A percentile compares a stretch with the other conserved stretches of the same genome.
Conservation (phyloP, 371 early-diverging fungal species). For the Mucor piriformis region DNA sequence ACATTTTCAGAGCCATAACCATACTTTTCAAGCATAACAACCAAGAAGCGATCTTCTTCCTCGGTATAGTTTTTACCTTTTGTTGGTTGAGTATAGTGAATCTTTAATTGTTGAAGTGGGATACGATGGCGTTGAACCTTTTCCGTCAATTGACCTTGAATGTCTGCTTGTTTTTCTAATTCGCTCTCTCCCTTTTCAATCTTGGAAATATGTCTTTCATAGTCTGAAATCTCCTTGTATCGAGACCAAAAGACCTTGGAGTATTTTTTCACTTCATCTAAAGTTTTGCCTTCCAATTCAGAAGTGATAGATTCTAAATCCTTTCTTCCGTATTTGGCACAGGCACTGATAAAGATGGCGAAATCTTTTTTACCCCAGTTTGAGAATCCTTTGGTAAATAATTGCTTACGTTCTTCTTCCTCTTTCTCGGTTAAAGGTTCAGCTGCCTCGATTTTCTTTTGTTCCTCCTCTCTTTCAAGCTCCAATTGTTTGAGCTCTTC, state of each 20-base stretch:
- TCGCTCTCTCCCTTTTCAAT: slow-evolving; percentile 90
- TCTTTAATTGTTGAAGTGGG: slow-evolving; percentile 86
- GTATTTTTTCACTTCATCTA: slow-evolving; percentile 84
- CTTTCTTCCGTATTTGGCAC: slow-evolving; percentile 89
- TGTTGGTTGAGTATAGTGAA: slow-evolving; percentile 79
- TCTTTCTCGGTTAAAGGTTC: slow-evolving; percentile 93
- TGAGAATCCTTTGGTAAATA: slow-evolving; percentile 82
- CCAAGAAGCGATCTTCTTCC: slow-evolving; percentile 95
- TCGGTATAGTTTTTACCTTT: slow-evolving; percentile 93
- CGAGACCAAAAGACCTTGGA: slow-evolving; percentile 87
- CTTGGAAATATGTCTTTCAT: slow-evolving; percentile 83
- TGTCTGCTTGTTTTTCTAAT: slow-evolving; percentile 77
- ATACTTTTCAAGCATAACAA: slow-evolving; percentile 86
- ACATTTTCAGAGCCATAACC: slow-evolving; percentile 92
- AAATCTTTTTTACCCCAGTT: slow-evolving; percentile 97
- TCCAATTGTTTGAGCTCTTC: slow-evolving; percentile 60
- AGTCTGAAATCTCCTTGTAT: slow-evolving; percentile 81
- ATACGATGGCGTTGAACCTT: slow-evolving; percentile 74
- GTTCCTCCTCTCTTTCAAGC: slow-evolving; percentile 76
- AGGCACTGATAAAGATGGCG: slow-evolving; percentile 83
- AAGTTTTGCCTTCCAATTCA: slow-evolving; percentile 90
- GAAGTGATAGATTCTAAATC: slow-evolving; percentile 73
- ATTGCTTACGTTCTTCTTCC: slow-evolving; percentile 76
- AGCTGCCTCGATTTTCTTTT: slow-evolving; percentile 83
- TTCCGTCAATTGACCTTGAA: slow-evolving; percentile 76